phyloP scores from a whole-genome alignment of 768 basidiomycete species.

The Cubamyces sp. region DNA sequence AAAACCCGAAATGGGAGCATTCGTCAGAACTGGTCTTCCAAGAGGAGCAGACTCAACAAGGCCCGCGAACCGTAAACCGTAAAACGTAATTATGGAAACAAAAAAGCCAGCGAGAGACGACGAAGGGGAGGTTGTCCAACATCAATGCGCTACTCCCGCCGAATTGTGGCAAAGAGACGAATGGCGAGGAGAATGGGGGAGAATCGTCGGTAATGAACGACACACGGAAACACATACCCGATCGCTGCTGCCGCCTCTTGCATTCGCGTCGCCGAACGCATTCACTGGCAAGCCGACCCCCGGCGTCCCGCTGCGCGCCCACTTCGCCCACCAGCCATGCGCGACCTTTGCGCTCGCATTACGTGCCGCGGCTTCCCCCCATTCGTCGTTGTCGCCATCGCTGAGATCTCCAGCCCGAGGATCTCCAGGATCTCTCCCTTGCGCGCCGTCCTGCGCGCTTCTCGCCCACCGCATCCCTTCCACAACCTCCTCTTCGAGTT shows the following conservation, averaged over 20 bases:
- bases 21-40: too few species aligned
- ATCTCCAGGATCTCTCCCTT: too few species aligned
- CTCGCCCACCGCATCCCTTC: background rate
- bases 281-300: too few species aligned
- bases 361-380: constrained; percentile 27
- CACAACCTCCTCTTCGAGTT: constrained; percentile 16
- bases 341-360: constrained; percentile 41
- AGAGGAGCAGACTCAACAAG: too few species aligned
- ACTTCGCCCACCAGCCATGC: constrained; percentile 56
- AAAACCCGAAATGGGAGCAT: too few species aligned
- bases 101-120: too few species aligned
- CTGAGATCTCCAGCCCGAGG: background rate
- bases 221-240: constrained; percentile 7
- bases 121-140: background rate
- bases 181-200: background rate
- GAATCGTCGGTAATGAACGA: constrained; percentile 22
- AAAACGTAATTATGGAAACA: background rate
- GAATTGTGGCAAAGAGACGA: background rate
- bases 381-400: background rate
- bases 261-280: background rate
- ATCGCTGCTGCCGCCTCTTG: constrained; percentile 13
- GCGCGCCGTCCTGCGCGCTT: too few species aligned
- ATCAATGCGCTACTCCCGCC: constrained; percentile 20
- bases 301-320: constrained; percentile 41
- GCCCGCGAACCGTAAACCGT: too few species aligned